Base-by-base conservation (phyloP, 2,329 filamentous ascomycete genomes). In the Xylaria sp. region DNA sequence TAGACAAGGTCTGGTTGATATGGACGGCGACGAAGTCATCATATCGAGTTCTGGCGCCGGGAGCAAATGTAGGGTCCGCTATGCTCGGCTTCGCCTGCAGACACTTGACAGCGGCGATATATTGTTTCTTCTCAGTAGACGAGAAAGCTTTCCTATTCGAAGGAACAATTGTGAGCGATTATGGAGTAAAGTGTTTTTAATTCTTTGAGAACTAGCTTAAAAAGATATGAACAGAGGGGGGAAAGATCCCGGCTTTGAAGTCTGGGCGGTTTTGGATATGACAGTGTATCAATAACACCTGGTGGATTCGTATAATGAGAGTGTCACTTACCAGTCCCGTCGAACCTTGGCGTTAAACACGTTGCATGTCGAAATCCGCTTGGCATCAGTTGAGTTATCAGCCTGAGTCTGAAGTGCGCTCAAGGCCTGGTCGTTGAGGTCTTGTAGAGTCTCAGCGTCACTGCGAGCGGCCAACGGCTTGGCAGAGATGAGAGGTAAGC, bases 11-110 rank as follows among this genome's bases (percentile, higher is more conserved):
- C 70, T 76, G 77, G 71, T 79, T 78, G 68, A 80, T 77, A 69
- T 80, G 78, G 17, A 78, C 75, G 39, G 74, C 77, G 6, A 79
- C 77, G 69, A 80, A 80, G 73, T 80, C 79, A 42, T 79, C 77
- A 61, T 77, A 79, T 33, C 76, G 71, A 38, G 72, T 73, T 69
- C 73, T 75, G 61, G 75, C 73, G 20, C 77, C 78, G 6, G 77
- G 77, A 55, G 72, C 77, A 70, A 74, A 66, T 9, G 55, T 64
- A 3, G 69, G 64, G 57, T 75, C 71, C 29, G 75, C 69, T 61
- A 74, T 77, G n/a, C 78, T 77, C 7, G 78, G 78, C 67, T 73
- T 76, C 33, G 56, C 17, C 70, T 77, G 71, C 50, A 79, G 44
- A 63, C 78, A 79, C 20, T 75, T 75, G 66, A 79, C 74, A 39